A percentile compares a stretch with the other conserved stretches of the same genome.
phyloP scores from a whole-genome alignment of 371 early-diverging fungal species.

The Mucor mucedo region DNA sequence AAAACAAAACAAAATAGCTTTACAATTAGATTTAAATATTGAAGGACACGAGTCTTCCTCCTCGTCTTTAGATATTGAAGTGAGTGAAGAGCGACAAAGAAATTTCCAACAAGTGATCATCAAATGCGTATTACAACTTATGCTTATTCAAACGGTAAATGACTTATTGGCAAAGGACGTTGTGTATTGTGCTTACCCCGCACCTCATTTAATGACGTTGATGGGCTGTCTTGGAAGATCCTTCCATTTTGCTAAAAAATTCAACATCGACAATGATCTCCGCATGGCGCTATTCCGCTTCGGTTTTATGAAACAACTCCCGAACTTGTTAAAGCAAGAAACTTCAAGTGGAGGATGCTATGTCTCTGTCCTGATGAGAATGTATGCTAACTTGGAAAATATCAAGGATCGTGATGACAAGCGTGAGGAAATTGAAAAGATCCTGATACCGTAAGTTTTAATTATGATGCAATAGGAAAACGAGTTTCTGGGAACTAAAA shows the following conservation, averaged over 20 bases:
- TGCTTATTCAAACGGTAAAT: conserved; percentile 78
- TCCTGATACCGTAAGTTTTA: conserved; percentile 56
- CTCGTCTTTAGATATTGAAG: conserved; percentile 11
- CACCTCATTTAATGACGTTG: conserved; percentile 65
- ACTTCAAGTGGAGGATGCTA: conserved; percentile 59
- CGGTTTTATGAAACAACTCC: conserved; percentile 86
- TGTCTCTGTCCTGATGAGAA: conserved; percentile 54
- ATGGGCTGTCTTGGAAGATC: conserved; percentile 83
- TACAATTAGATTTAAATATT: not conserved
- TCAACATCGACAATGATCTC: conserved; percentile 82
- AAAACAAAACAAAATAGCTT: not conserved
- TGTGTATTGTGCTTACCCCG: conserved; percentile 67
- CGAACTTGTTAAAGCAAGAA: conserved; percentile 87
- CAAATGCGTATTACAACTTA: conserved; percentile 79
- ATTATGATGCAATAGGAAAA: not conserved
- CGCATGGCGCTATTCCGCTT: conserved; percentile 79
- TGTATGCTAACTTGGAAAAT: conserved; percentile 58
- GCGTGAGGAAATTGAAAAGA: conserved; percentile 52
- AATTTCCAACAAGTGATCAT: conserved; percentile 79
- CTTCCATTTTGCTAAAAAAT: conserved; percentile 81
- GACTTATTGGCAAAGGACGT: conserved; percentile 65
- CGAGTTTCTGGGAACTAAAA: not conserved
- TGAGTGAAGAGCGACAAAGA: conserved; percentile 59
- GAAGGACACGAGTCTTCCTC: conserved; percentile 1
- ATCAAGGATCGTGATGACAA: conserved; percentile 53